Evolutionary conservation across 1,284 basidiomycete genomes (phyloP), one percentile per base, ranked within the genome.

Genomic region (Exobasidium rhododendri): DNA sequence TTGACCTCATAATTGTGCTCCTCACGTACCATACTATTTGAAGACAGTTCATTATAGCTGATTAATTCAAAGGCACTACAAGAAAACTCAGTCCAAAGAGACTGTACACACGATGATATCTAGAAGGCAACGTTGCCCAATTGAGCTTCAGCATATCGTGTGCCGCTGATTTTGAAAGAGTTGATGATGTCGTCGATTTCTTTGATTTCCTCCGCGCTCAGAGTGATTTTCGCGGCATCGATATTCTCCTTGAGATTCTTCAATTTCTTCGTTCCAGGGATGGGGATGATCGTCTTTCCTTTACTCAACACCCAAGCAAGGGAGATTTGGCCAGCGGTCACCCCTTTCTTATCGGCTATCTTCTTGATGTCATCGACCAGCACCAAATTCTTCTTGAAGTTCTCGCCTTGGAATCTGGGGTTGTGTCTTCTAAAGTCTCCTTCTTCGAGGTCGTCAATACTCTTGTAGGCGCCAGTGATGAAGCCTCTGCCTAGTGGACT

Each of bases 381-480:
- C 24, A 68, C 64, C 47, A 73, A 61, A 59, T 73, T 73, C 59
- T 70, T 68, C 10, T 49, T 28, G 24, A 73, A 70, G 58, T 70
- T 69, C 17, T 58, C 57, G 10, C 45, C 57, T 3, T 13, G 31
- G 56, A 68, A 75, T 43, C 73, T 67, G 2, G 65, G 65, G 46
- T 70, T 75, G 62, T 47, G 24, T 3, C 63, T 59, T 3, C 73
- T 60, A 63, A 67, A 75, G 49, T 75, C 73, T 24, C 68, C 56
- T 20, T 65, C 63, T 17, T 70, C 64, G n/a, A 57, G 30, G 32
- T 73, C 67, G 0, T 65, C 63, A 20, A 59, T 35, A 2, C 47
- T 56, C 22, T 64, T 65, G 60, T 68, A 66, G 26, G 50, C 29
- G n/a, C 71, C 70, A 1, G 69, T 71, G n/a, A 73, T 46, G 58